Evolutionary conservation across 192 early-diverging fungal genomes (phyloP), one percentile per base, ranked within the genome.

Genomic region (Phlyctochytrium arcticum): DNA sequence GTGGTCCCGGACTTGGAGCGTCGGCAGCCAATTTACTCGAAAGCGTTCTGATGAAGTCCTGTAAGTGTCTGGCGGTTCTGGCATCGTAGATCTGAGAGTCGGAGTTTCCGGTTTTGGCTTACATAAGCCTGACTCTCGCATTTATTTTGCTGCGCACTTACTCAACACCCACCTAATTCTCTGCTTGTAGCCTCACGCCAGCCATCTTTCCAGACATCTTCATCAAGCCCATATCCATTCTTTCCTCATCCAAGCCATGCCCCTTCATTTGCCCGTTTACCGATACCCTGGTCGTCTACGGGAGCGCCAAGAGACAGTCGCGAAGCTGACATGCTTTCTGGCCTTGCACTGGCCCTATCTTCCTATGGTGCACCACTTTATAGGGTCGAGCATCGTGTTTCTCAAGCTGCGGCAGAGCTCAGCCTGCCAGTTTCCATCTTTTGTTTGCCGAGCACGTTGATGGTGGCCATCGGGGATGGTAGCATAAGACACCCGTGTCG

Each of bases 341-440:
- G 59, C 31, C 44, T 70, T 9, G 69, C 69, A 3, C 15, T 58
- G 1, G 69, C 53, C 0, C 57, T 70, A 7, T 54, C 60, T 2
- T 24, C 48, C 15, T 63, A 59, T 34, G 69, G 69, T 17, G 69
- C 69, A 17, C 69, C 69, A 10, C 33, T 65, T 15, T 70, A 70
- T 34, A 34, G 69, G 15, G 69, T 70, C 12, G 69, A 70, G 35
- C 61, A 63, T 30, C 54, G 69, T 3, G 36, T 70, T 12, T 17
- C 61, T 3, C 31, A 63, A 23, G 69, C 69, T 3, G 69, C 69
- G 4, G 62, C 53, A 32, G 61, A 62, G n/a, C 42, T 70, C 5
- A 62, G 44, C 5, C 10, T 70, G 9, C 69, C 69, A 1, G 15
- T 70, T 5, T 65, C 61, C 4, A 21, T 70, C 9, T 65, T 70